Percentiles rank a stretch among this genome's conserved stretches.
Conservation (phyloP, 2,329 filamentous ascomycete species). For the Corinectria fuckeliana region DNA sequence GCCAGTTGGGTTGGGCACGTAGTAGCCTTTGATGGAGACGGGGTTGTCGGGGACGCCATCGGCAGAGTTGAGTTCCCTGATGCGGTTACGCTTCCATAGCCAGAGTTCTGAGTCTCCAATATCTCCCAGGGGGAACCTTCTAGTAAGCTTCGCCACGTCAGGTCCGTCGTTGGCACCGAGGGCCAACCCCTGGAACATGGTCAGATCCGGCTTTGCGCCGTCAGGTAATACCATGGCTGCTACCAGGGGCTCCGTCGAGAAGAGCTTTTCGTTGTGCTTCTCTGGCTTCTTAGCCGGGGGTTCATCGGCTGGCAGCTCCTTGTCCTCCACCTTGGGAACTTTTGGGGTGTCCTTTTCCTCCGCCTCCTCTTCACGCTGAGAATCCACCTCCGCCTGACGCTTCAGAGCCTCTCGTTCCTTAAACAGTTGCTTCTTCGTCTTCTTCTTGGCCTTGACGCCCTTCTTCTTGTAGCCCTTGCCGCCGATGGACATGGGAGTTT, state of each 20-base stretch:
- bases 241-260: constrained; percentile 54
- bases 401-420: constrained; percentile 71
- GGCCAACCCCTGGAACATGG: constrained; percentile 51
- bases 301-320: constrained; percentile 39
- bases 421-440: constrained; percentile 78
- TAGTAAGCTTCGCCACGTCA: constrained; percentile 56
- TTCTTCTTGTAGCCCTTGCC: constrained; percentile 64
- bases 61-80: constrained; percentile 60
- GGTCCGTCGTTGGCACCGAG: constrained; percentile 55
- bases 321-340: constrained; percentile 25
- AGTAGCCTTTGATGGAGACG: constrained; percentile 67
- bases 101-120: constrained; percentile 61
- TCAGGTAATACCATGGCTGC: constrained; percentile 54
- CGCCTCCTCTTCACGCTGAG: constrained; percentile 51
- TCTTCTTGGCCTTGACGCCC: constrained; percentile 68
- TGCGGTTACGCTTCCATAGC: constrained; percentile 63
- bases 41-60: constrained; percentile 39
- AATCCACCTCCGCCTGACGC: constrained; percentile 57
- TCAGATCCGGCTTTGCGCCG: constrained; percentile 53
- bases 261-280: constrained; percentile 53
- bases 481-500: constrained; percentile 51
- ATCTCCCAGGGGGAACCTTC: constrained; percentile 52
- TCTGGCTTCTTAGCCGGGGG: constrained; percentile 48
- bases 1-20: constrained; percentile 85
- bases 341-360: constrained; percentile 39